A percentile compares a stretch with the other conserved stretches of the same genome.
Conservation (phyloP, 441 rosid genomes). For the Erysimum cheiri region DNA sequence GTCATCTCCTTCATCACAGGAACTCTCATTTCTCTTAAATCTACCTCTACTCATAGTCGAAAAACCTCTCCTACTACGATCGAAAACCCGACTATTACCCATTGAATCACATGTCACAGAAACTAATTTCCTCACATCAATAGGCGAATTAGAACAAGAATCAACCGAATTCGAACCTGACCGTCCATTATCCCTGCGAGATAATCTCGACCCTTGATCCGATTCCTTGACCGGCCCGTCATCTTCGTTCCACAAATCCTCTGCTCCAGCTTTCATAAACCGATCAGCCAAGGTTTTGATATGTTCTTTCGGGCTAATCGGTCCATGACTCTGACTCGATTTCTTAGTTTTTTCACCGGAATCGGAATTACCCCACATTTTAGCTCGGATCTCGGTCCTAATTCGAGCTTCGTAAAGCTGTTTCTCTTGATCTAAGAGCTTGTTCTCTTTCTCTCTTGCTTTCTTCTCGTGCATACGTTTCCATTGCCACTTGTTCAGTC, state of each 20-base stretch:
- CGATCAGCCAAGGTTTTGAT: slow-evolving; percentile 85
- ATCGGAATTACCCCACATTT: slow-evolving; percentile 49
- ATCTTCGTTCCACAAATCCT: slow-evolving; percentile 87
- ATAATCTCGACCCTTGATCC: slow-evolving; percentile 35
- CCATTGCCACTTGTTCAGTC: slow-evolving; percentile 98
- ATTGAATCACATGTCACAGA: slow-evolving; percentile 32
- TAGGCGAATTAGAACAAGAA: slow-evolving; percentile 43
- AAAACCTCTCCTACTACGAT: slow-evolving; percentile 45
- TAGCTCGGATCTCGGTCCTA: slow-evolving; percentile 73
- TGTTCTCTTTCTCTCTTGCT: slow-evolving; percentile 85
- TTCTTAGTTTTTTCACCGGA: slow-evolving; percentile 14
- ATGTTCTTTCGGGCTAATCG: slow-evolving; percentile 70
- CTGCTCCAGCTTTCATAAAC: slow-evolving; percentile 87
- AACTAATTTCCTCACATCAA: slow-evolving; percentile 58
- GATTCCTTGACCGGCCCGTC: slow-evolving; percentile 69
- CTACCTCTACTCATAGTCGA: slow-evolving; percentile 53
- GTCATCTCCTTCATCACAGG: slow-evolving; percentile 58
- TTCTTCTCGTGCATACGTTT: slow-evolving; percentile 95
- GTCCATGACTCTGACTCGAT: slow-evolving; percentile 45
- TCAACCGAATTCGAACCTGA: slow-evolving; percentile 36
- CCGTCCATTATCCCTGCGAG: slow-evolving; percentile 35
- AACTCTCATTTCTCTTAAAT: slow-evolving; percentile 58
- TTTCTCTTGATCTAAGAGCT: slow-evolving; percentile 88
- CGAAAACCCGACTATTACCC: slow-evolving; percentile 31
- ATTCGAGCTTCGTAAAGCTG: slow-evolving; percentile 86